Evolutionary conservation across 331 rosid species (phyloP).

Genomic region (Saraca asoca): DNA sequence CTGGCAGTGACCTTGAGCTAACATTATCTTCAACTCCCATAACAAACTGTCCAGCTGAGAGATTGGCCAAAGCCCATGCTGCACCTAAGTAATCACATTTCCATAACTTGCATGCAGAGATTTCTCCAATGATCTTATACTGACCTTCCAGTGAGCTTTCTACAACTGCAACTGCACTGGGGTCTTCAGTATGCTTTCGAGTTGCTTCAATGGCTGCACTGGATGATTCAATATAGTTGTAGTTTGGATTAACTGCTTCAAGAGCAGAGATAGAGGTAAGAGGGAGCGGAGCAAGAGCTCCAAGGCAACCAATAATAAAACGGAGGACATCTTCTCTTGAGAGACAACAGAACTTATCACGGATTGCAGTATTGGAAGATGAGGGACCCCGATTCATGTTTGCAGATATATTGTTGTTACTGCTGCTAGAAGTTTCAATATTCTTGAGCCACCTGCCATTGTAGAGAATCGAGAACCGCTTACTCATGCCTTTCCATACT

Average conservation of each 20-base stretch:
- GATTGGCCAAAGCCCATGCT: slow-evolving; percentile 92
- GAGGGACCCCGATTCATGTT: slow-evolving; percentile 59
- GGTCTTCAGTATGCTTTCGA: slow-evolving; percentile 67
- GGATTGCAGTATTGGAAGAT: slow-evolving; percentile 44
- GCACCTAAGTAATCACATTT: slow-evolving; percentile 86
- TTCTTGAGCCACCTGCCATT: slow-evolving; percentile 92
- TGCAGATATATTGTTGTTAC: slow-evolving; percentile 52
- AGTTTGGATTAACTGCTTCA: slow-evolving; percentile 75
- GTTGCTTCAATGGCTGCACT: slow-evolving; percentile 66
- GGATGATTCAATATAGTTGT: slow-evolving; percentile 67
- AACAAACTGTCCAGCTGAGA: slow-evolving; percentile 91
- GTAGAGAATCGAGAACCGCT: slow-evolving; percentile 86
- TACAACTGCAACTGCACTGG: slow-evolving; percentile 73
- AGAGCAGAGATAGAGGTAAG: slow-evolving; percentile 80
- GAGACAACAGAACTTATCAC: slow-evolving; percentile 79
- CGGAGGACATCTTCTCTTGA: slow-evolving; percentile 98
- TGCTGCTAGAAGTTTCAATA: slow-evolving; percentile 56
- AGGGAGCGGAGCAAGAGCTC: slow-evolving; percentile 95
- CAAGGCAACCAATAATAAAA: slow-evolving; percentile 91
- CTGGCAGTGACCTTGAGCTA: slow-evolving; percentile 47
- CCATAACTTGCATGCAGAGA: slow-evolving; percentile 91
- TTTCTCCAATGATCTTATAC: slow-evolving; percentile 84
- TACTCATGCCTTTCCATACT: slow-evolving; percentile 97
- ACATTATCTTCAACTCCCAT: slow-evolving; percentile 96
- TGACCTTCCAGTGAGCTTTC: slow-evolving; percentile 54